Conservation (phyloP, 371 early-diverging fungal genomes). For the Aphelidium insulamus region DNA sequence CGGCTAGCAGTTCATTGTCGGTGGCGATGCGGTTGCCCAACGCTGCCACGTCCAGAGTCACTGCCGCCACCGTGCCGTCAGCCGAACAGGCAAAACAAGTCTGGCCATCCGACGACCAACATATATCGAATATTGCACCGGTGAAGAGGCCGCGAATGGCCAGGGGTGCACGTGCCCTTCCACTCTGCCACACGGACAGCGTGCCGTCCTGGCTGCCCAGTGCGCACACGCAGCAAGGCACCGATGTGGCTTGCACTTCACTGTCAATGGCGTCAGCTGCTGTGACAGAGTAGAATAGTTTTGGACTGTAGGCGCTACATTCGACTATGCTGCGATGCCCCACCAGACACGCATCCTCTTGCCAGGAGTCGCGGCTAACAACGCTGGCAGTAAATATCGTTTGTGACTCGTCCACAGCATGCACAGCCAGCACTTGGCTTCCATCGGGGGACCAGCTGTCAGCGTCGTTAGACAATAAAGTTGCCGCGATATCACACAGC, state of each 20-base stretch:
- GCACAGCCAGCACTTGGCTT: slow-evolving; percentile 59
- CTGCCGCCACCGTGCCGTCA: slow-evolving; percentile 67
- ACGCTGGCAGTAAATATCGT: slow-evolving; percentile 72
- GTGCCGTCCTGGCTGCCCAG: slow-evolving; percentile 78
- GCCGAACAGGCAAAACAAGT: slow-evolving; percentile 64
- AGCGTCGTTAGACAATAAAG: neutral
- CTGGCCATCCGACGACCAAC: slow-evolving; percentile 45
- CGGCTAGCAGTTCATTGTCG: too few species aligned
- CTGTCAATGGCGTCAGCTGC: slow-evolving; percentile 3
- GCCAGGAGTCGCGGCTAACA: slow-evolving; percentile 54
- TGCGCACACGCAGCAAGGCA: slow-evolving; percentile 46
- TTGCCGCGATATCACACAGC: neutral
- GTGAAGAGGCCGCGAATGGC: slow-evolving; percentile 30
- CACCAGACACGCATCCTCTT: slow-evolving; percentile 51
- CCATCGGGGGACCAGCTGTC: slow-evolving; percentile 86
- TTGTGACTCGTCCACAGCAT: slow-evolving; percentile 60
- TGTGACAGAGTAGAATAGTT: slow-evolving; percentile 29
- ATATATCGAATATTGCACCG: neutral
- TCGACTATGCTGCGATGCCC: slow-evolving; percentile 81
- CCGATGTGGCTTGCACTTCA: slow-evolving; percentile 5
- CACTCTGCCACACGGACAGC: slow-evolving; percentile 73
- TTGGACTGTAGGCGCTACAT: slow-evolving; percentile 61
- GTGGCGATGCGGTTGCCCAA: slow-evolving; percentile 33
- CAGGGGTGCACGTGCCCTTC: slow-evolving; percentile 31
- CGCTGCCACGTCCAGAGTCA: slow-evolving; percentile 38